Evolutionary conservation across 148 eudicot genomes (phyloP).

Genomic region (Cornus florida): DNA sequence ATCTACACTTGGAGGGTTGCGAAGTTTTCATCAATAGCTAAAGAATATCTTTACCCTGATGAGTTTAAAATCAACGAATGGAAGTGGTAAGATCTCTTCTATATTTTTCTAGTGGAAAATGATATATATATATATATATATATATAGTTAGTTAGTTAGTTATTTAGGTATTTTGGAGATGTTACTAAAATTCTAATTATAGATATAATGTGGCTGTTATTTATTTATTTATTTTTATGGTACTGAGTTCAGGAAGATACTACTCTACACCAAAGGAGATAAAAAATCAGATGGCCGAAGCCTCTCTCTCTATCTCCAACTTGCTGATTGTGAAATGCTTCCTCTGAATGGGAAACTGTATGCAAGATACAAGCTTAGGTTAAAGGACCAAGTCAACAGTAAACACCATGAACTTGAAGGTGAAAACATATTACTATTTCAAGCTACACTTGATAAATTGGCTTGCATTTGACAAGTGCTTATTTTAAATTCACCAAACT

Average conservation of each 20-base stretch:
- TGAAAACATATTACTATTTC: not conserved
- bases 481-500: too few species aligned
- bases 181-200: too few species aligned
- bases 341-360: conserved; percentile 4
- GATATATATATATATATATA: too few species aligned
- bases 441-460: too few species aligned
- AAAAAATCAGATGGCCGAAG: not conserved
- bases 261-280: not conserved
- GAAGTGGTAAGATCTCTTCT: conserved; percentile 2
- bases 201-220: too few species aligned
- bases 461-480: too few species aligned
- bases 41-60: not conserved
- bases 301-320: not conserved
- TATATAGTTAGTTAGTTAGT: too few species aligned
- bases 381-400: not conserved
- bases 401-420: not conserved
- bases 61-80: not conserved
- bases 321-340: not conserved
- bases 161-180: too few species aligned
- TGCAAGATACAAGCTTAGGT: not conserved
- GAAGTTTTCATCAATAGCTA: conserved; percentile 9
- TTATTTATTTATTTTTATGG: not conserved
- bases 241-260: conserved; percentile 1
- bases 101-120: too few species aligned
- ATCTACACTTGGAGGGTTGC: too few species aligned